phyloP scores from a whole-genome alignment of 805 yeast genomes.

The Myxozyma nipponensis region DNA sequence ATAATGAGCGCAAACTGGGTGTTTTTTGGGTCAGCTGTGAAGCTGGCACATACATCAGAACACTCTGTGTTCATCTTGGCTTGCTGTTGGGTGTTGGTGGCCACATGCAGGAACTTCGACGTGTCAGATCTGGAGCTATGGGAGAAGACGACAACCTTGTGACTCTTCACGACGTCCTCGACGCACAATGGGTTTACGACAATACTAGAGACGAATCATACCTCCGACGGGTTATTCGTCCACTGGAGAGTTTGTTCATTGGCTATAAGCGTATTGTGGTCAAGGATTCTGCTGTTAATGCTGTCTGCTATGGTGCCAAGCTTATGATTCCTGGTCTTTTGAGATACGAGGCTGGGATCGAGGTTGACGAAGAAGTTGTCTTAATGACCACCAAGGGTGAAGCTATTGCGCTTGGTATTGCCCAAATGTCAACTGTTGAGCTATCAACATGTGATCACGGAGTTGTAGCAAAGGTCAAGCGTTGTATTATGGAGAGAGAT shows the following conservation, averaged over 20 bases:
- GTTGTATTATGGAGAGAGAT: conserved; percentile 99
- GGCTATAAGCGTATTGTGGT: conserved; percentile 98
- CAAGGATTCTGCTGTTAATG: conserved; percentile 91
- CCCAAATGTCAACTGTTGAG: conserved; percentile 98
- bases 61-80: conserved; percentile 97
- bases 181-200: conserved; percentile 97
- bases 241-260: conserved; percentile 85
- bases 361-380: conserved; percentile 95
- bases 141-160: conserved; percentile 87
- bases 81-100: conserved; percentile 98
- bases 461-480: conserved; percentile 95
- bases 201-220: conserved; percentile 96
- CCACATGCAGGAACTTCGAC: conserved; percentile 99
- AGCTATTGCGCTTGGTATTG: conserved; percentile 97
- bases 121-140: conserved; percentile 97
- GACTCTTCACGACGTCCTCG: conserved; percentile 94
- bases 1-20: conserved; percentile 92
- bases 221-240: conserved; percentile 88
- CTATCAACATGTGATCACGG: conserved; percentile 97
- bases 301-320: conserved; percentile 98
- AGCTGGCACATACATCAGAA: conserved; percentile 99
- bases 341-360: conserved; percentile 97
- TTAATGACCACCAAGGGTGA: conserved; percentile 98
- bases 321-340: conserved; percentile 97
- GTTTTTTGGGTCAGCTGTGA: conserved; percentile 99